Evolutionary conservation across 2,329 filamentous ascomycete species (phyloP).

Genomic region (Dactylellina cionopaga): DNA sequence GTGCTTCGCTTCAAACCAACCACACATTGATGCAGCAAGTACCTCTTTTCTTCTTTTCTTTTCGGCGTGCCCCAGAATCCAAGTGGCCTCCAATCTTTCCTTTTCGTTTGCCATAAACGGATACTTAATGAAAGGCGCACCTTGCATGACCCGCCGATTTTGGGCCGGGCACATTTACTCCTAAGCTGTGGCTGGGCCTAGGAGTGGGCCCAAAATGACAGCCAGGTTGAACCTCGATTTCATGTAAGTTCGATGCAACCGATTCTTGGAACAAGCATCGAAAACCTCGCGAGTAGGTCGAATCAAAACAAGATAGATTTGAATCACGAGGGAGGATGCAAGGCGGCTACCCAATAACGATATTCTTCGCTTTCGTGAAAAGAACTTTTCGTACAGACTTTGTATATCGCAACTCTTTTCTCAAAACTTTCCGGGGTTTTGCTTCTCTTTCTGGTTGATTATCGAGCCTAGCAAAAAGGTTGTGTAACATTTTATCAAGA

Average conservation of each 20-base stretch:
- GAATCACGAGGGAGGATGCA: constrained; percentile 27
- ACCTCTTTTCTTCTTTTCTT: neutral
- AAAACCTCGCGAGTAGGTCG: neutral
- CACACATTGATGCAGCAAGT: neutral
- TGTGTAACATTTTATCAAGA: constrained; percentile 43
- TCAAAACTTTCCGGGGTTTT: neutral
- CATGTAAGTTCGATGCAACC: constrained; percentile 43
- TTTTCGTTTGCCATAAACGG: constrained; percentile 21
- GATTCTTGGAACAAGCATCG: constrained; percentile 9
- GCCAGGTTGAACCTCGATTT: constrained; percentile 30
- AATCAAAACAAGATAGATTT: constrained; percentile 4
- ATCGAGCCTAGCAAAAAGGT: constrained; percentile 19
- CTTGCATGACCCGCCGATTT: constrained; percentile 37
- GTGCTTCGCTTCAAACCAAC: neutral
- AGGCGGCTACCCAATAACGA: constrained; percentile 18
- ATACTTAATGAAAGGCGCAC: constrained; percentile 13
- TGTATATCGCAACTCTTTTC: neutral
- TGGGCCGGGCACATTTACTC: constrained; percentile 2
- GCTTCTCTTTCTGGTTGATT: no score
- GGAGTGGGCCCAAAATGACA: constrained; percentile 18
- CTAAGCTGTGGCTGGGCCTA: no score
- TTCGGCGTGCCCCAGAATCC: neutral
- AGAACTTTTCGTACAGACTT: no score
- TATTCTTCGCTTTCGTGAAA: no score
- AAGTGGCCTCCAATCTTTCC: neutral